These are phyloP conservation scores for Lasiosphaeriaceae sp. DNA, from an alignment of 495 filamentous ascomycete species.

Conservation along the genomic window DNA sequence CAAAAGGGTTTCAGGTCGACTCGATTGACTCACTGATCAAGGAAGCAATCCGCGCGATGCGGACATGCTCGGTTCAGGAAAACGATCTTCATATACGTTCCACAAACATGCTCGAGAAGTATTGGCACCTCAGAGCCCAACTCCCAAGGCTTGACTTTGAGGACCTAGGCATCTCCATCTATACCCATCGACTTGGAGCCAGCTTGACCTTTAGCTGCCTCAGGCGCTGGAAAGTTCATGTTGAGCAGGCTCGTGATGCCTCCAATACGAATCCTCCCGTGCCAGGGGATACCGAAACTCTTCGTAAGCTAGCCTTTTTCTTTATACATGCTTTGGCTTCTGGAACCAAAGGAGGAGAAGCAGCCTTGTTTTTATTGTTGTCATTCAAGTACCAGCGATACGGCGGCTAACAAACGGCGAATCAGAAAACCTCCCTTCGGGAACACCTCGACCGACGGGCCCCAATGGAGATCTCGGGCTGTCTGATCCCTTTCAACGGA, in stretches of 20 bases:
- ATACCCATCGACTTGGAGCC: slow-evolving; percentile 34
- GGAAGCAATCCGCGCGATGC: slow-evolving; percentile 18
- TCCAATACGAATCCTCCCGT: slow-evolving; percentile 3
- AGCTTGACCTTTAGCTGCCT: slow-evolving; percentile 40
- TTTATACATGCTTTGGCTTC: neutral
- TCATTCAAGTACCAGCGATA: no score
- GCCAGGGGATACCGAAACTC: slow-evolving; percentile 1
- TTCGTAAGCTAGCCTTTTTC: slow-evolving; percentile 11
- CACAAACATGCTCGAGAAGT: slow-evolving; percentile 33
- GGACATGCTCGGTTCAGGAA: slow-evolving; percentile 22
- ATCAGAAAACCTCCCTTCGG: neutral
- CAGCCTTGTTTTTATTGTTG: neutral
- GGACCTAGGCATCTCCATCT: slow-evolving; percentile 21
- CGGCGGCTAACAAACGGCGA: slow-evolving; percentile 8
- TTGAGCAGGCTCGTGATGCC: slow-evolving; percentile 23
- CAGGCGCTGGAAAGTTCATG: slow-evolving; percentile 34
- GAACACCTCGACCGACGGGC: neutral
- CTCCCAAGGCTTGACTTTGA: slow-evolving; percentile 12
- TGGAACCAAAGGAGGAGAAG: neutral
- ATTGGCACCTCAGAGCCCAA: slow-evolving; percentile 23
- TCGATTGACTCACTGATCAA: slow-evolving; percentile 18
- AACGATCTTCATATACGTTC: slow-evolving; percentile 33
- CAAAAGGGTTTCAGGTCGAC: slow-evolving; percentile 17
- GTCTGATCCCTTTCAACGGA: slow-evolving; percentile 30
- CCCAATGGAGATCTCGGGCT: slow-evolving; percentile 20